Evolutionary conservation across 2,329 filamentous ascomycete species (phyloP), one percentile per base, ranked within the genome.

Genomic region (Colletotrichum lentis): DNA sequence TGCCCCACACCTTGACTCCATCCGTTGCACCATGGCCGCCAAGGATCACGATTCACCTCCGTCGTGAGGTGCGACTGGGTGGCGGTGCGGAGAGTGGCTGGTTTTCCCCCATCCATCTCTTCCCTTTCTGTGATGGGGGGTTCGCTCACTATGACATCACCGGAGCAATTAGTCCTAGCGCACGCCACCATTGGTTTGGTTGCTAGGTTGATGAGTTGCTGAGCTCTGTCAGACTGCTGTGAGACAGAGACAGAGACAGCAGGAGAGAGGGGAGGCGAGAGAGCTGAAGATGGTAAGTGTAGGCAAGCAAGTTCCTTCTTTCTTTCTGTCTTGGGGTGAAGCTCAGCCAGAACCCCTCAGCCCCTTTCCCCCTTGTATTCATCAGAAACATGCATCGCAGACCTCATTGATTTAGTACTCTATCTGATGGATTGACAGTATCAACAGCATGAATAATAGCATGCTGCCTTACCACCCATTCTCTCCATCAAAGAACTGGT

Each of bases 91-190:
- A 57, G 52, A 56, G 62, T 65, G 62, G 62, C 62, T 66, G 31
- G 12, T 24, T n/a, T 20, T 57, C 12, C 2, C 12, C 31, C 8
- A 11, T 35, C 31, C 10, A 7, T 10, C 31, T 35, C 12, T 24
- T 22, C 18, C 2, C 27, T 3, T n/a, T 27, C 41, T 18, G 14
- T 22, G 41, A 39, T 54, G 53, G 20, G 8, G 31, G 20, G 54
- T 62, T 67, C 37, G 63, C 52, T 54, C 69, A 68, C 57, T 52
- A 70, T 71, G 70, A 71, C 70, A 71, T 71, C 70, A 71, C 69
- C 70, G 70, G 70, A 71, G 70, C 70, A 58, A 56, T 71, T 66
- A 66, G 58, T 71, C 70, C 70, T 70, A 20, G 47, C 16, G 55
- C 31, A 35, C 43, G 44, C 47, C 41, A 37, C 46, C 37, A 20